Base-by-base conservation (phyloP, 169 alveolate genomes). In the Eimeria falciformis region DNA sequence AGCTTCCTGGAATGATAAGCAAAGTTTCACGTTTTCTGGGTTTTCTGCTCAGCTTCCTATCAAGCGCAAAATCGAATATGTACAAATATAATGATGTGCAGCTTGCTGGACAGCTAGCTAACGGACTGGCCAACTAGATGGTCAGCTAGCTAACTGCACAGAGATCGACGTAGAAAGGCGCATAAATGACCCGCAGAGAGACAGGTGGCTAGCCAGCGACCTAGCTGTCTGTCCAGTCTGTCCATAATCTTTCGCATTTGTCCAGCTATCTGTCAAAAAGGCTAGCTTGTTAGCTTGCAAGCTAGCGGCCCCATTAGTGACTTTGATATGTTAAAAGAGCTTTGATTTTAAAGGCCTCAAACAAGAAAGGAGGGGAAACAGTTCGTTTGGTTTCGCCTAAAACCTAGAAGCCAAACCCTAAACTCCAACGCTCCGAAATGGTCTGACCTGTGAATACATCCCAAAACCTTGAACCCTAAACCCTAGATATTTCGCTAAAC, bases 31-130 rank as follows among this genome's bases (percentile, higher is more conserved):
- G 62, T 0, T 50, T 12, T n/a, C 37, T 0, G 73, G 0, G 73
- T n/a, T n/a, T 7, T 0, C 73, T 62, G 37, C 29, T 62, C 73
- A 62, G 73, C 73, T 62, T n/a, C 73, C 73, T 6, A 62, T 62
- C 25, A 14, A n/a, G 25, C 73, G 73, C n/a, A 62, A 62, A 62
- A 62, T 62, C 17, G 73, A 62, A n/a, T 62, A 62, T 2, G 5
- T 62, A 12, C 73, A 62, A 29, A 62, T 62, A 14, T 62, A 62
- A 50, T 21, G 0, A 50, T 12, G 62, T 21, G 3, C 23, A 50
- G 23, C 18, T 0, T 21, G 18, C 23, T 1, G 11, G 62, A 12
- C 62, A 21, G 23, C 62, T 1, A 50, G 3, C 62, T 50, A 50
- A 21, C 62, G 11, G 18, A 21, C 62, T 50, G 18, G 62, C 62